Percentiles rank a stretch among this genome's conserved stretches.
These are phyloP conservation scores for Dipteronia dyeriana DNA, from an alignment of 345 rosid genomes.

Conservation along the genomic window DNA sequence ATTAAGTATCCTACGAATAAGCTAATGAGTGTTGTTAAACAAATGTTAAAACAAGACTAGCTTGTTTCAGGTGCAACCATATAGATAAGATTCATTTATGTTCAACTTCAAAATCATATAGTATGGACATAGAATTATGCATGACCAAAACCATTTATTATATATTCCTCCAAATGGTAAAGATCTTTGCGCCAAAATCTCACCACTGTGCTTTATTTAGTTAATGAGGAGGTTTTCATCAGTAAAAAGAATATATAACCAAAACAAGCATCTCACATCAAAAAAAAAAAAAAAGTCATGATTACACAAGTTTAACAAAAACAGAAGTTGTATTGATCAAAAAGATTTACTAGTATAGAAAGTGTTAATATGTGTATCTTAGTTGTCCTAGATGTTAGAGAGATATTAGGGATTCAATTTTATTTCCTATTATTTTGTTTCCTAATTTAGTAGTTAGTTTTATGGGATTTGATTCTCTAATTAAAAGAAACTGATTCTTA, in stretches of 20 bases:
- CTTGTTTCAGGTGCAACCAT: neutral
- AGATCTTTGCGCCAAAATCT: neutral
- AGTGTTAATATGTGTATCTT: no score
- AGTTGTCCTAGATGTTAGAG: no score
- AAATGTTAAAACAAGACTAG: neutral
- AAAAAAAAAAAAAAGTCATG: neutral
- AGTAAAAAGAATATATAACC: neutral
- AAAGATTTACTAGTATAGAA: neutral
- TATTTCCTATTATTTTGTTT: no score
- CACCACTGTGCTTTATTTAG: neutral
- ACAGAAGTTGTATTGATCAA: neutral
- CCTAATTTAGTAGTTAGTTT: no score
- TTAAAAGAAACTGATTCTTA: no score
- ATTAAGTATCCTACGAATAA: neutral
- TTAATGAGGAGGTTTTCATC: neutral
- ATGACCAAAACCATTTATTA: neutral
- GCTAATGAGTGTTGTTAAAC: neutral
- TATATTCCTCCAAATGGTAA: neutral
- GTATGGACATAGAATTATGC: neutral
- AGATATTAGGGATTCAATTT: no score
- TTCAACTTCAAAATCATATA: conserved; percentile 2
- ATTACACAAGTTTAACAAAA: neutral
- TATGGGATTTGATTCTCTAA: no score
- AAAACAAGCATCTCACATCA: neutral
- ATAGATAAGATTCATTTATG: neutral